phyloP scores from a whole-genome alignment of 768 basidiomycete genomes.

The Lactarius vividus region DNA sequence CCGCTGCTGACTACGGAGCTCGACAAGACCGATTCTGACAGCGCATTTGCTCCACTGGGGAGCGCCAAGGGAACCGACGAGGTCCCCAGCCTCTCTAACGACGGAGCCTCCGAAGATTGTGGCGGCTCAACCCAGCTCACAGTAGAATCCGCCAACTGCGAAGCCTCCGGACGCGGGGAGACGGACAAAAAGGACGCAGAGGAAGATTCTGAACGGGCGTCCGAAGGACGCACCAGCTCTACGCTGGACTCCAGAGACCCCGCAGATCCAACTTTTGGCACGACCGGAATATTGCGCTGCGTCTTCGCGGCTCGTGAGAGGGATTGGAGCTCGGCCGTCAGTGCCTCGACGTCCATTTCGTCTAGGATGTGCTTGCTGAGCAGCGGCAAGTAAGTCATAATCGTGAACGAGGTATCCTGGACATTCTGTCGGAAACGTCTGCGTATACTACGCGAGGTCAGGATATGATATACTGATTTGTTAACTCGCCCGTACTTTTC shows the following conservation, averaged over 20 bases:
- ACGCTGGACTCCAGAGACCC: constrained; percentile 38
- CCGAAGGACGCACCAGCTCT: constrained; percentile 36
- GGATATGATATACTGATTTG: background rate
- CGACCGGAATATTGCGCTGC: constrained; percentile 15
- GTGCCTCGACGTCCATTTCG: constrained; percentile 72
- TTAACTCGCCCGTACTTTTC: constrained; percentile 54
- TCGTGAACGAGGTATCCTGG: constrained; percentile 72
- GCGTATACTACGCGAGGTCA: constrained; percentile 48
- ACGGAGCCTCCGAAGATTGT: constrained; percentile 27
- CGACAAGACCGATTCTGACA: constrained; percentile 28
- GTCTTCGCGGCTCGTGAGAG: constrained; percentile 38
- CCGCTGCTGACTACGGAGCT: constrained; percentile 29
- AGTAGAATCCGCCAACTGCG: constrained; percentile 38
- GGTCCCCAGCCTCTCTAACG: constrained; percentile 2
- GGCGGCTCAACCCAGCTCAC: constrained; percentile 46
- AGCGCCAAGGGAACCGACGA: background rate
- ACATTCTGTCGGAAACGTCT: constrained; percentile 74
- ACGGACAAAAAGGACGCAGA: constrained; percentile 42
- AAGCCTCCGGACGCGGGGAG: constrained; percentile 42
- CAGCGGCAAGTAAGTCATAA: constrained; percentile 67
- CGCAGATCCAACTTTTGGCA: constrained; percentile 27
- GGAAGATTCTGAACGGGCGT: constrained; percentile 45
- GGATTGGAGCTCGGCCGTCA: constrained; percentile 56
- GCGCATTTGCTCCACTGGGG: constrained; percentile 5
- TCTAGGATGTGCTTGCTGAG: constrained; percentile 62